A percentile compares a stretch with the other conserved stretches of the same genome.
Conservation (phyloP, 805 yeast species). For the Candida boidinii region DNA sequence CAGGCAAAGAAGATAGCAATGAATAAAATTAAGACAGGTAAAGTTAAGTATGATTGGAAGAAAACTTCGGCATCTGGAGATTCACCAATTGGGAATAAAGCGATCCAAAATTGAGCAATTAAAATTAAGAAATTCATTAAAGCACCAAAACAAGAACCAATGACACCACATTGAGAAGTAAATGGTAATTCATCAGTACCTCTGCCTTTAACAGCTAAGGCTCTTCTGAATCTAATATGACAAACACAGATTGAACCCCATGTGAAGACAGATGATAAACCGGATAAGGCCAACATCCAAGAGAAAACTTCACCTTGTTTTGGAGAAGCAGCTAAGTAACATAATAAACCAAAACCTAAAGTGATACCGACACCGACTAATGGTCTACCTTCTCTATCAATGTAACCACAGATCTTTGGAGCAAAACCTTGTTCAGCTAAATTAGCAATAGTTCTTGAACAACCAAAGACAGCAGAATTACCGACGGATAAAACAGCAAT, state of each 20-base stretch:
- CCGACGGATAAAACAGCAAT: constrained; percentile 63
- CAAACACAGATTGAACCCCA: constrained; percentile 63
- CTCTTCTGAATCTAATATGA: constrained; percentile 59
- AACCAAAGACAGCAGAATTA: constrained; percentile 58
- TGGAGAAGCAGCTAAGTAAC: constrained; percentile 49
- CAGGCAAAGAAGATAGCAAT: too few species aligned
- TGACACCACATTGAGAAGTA: constrained; percentile 52
- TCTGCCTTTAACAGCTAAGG: constrained; percentile 54
- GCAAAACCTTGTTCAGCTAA: constrained; percentile 58
- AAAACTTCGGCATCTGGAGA: constrained; percentile 41
- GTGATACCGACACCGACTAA: constrained; percentile 47
- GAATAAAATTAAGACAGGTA: constrained; percentile 47
- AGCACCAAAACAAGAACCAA: constrained; percentile 55
- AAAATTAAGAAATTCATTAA: constrained; percentile 47
- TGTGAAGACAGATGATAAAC: constrained; percentile 60
- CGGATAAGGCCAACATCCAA: constrained; percentile 66
- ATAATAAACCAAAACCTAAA: constrained; percentile 42
- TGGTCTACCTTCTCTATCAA: constrained; percentile 70
- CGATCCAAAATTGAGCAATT: constrained; percentile 69
- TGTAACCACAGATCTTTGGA: constrained; percentile 48
- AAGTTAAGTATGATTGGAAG: constrained; percentile 53
- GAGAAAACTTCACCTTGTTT: constrained; percentile 47
- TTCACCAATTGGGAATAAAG: constrained; percentile 53
- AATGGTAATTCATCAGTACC: constrained; percentile 53
- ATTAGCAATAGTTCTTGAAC: constrained; percentile 55